Percentiles rank a stretch among this genome's conserved stretches.
Evolutionary conservation across 305 asterid species (phyloP).

Genomic region (Fraxinus velutina): DNA sequence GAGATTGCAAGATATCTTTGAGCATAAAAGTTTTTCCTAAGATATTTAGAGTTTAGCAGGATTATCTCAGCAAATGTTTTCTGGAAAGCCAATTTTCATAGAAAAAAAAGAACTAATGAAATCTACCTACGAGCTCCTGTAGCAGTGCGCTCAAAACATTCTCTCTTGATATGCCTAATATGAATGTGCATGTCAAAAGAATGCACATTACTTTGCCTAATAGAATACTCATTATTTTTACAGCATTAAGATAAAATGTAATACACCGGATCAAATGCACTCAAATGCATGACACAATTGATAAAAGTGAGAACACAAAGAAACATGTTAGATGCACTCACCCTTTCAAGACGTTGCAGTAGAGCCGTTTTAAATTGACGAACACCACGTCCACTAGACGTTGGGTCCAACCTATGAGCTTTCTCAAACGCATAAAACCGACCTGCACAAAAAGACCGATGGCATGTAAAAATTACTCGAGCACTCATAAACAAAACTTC

Average conservation of each 20-base stretch:
- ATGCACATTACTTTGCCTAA: not conserved
- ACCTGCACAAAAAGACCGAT: constrained; percentile 47
- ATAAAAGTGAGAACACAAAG: constrained; percentile 19
- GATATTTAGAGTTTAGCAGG: not conserved
- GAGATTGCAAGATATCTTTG: not conserved
- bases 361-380: constrained; percentile 99
- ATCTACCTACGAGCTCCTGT: not conserved
- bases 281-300: constrained; percentile 18
- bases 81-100: not conserved
- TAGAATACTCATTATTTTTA: not conserved
- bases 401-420: constrained; percentile 95
- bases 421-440: constrained; percentile 97
- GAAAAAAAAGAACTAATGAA: not conserved
- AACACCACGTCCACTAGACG: constrained; percentile 97
- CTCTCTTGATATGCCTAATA: not conserved
- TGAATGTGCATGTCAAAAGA: not conserved
- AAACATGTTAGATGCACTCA: constrained; percentile 32
- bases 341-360: constrained; percentile 93
- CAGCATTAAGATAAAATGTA: constrained; percentile 12
- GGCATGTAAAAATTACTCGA: constrained; percentile 21
- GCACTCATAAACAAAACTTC: not conserved
- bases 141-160: not conserved
- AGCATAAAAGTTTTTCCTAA: not conserved
- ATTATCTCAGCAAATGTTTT: not conserved
- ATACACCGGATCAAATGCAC: not conserved